Evolutionary conservation across 2,329 filamentous ascomycete genomes (phyloP), one percentile per base, ranked within the genome.

Genomic region (Plenodomus tracheiphilus): DNA sequence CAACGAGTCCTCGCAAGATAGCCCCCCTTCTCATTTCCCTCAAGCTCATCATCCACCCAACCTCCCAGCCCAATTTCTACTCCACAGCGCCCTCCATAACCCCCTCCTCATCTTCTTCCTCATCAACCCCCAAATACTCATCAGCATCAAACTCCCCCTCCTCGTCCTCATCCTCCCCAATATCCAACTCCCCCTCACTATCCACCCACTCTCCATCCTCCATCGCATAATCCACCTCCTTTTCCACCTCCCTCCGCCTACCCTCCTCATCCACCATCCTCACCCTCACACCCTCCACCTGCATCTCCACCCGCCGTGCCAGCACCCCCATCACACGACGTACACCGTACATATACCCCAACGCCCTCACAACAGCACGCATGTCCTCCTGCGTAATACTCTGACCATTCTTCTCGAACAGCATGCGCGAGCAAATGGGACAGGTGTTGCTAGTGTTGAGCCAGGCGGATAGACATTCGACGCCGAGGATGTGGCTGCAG

Each of bases 401-500:
- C 0, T 54, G 42, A 8, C 10, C 17, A 7, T 25, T 36, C 4
- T 40, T 18, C 11, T 61, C 44, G 35, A 59, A 63, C 6, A 65
- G 49, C 7, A 53, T 41, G 41, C 51, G 52, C 4, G 44, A 51
- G 49, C 62, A 65, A 16, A 39, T 53, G 9, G 59, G 59, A n/a
- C 60, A 65, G 2, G 52, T 47, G 42, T 58, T 50, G 15, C 62
- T 47, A 3, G 49, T 42, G 1, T 56, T 48, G 11, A 65, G 52
- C 60, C 60, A 65, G 2, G 49, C 48, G 15, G 20, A 9, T 4
- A 63, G 49, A 48, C 60, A 65, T 6, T 56, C 49, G 25, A 45
- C 10, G 22, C 62, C 60, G 15, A 63, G 22, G 16, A 61, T 20
- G 41, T 65, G 61, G 22, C 51, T 45, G 35, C 61, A 64, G 11